A percentile compares a stretch with the other conserved stretches of the same genome.
These are phyloP conservation scores for Gloeopeniophorella convolvens DNA, from an alignment of 768 basidiomycete species.

Conservation along the genomic window DNA sequence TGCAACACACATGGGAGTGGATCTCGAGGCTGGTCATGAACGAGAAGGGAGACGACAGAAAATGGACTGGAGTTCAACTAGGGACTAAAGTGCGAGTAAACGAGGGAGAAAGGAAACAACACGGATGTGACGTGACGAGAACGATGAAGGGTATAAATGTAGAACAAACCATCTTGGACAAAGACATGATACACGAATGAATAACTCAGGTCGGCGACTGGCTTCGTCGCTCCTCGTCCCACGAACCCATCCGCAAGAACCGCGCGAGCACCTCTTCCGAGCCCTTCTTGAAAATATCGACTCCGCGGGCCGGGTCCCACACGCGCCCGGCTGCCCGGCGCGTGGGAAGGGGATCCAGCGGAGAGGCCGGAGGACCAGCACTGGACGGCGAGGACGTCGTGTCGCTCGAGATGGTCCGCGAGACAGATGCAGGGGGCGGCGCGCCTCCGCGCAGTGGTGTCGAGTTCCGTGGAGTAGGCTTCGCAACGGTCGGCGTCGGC, in stretches of 20 bases:
- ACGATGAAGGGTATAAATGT: constrained; percentile 19
- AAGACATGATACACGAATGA: constrained; percentile 9
- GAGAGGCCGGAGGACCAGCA: constrained; percentile 44
- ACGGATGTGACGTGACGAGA: constrained; percentile 1
- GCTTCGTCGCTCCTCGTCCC: constrained; percentile 45
- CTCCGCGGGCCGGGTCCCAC: constrained; percentile 82
- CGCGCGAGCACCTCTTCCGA: constrained; percentile 83
- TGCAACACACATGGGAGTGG: constrained; percentile 8
- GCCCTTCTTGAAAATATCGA: constrained; percentile 80
- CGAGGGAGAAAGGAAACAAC: not conserved
- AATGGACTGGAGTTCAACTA: no score
- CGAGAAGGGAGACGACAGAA: not conserved
- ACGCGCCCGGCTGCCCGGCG: constrained; percentile 51
- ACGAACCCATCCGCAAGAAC: constrained; percentile 74
- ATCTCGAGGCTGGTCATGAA: not conserved
- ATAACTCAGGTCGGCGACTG: constrained; percentile 18
- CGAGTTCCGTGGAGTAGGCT: constrained; percentile 4
- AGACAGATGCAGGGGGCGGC: constrained; percentile 25
- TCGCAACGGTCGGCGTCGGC: constrained; percentile 14
- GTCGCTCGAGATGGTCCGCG: constrained; percentile 41
- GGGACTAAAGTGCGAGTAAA: no score
- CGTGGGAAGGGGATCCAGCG: constrained; percentile 23
- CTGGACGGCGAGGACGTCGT: constrained; percentile 49
- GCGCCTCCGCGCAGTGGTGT: constrained; percentile 17
- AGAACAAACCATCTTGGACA: constrained; percentile 3